phyloP scores from a whole-genome alignment of 192 early-diverging fungal genomes.

The Coemansia reversa region DNA sequence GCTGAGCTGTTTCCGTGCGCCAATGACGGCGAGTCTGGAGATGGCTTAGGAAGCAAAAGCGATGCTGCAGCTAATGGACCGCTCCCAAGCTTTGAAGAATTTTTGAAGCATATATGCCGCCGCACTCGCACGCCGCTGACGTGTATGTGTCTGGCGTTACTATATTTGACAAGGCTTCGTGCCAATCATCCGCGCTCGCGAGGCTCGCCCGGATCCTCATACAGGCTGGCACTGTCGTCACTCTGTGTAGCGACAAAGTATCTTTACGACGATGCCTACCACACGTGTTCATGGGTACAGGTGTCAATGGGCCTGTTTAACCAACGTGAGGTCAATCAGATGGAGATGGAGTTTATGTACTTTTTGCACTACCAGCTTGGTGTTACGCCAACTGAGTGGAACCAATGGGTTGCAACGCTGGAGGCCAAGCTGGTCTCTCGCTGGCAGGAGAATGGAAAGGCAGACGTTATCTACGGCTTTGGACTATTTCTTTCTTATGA shows the following conservation, averaged over 20 bases:
- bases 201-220: slow-evolving; percentile 58
- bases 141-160: slow-evolving; percentile 56
- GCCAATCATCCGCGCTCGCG: slow-evolving; percentile 56
- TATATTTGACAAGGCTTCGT: slow-evolving; percentile 58
- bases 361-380: slow-evolving; percentile 57
- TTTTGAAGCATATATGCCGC: slow-evolving; percentile 54
- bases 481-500: slow-evolving; percentile 53
- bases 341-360: slow-evolving; percentile 65
- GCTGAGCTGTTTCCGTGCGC: slow-evolving; percentile 55
- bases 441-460: slow-evolving; percentile 54
- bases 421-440: slow-evolving; percentile 56
- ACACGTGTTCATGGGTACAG: slow-evolving; percentile 67
- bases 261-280: slow-evolving; percentile 67
- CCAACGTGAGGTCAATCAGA: slow-evolving; percentile 62
- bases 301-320: slow-evolving; percentile 59
- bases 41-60: slow-evolving; percentile 8
- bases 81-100: slow-evolving; percentile 50
- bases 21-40: slow-evolving; percentile 23
- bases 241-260: slow-evolving; percentile 70
- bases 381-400: slow-evolving; percentile 57
- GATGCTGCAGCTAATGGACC: slow-evolving; percentile 8
- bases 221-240: slow-evolving; percentile 65
- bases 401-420: slow-evolving; percentile 55
- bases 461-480: slow-evolving; percentile 48
- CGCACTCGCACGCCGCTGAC: slow-evolving; percentile 58